Percentiles rank a stretch among this genome's conserved stretches.
phyloP scores from a whole-genome alignment of 768 basidiomycete genomes.

The Trametes cingulata region DNA sequence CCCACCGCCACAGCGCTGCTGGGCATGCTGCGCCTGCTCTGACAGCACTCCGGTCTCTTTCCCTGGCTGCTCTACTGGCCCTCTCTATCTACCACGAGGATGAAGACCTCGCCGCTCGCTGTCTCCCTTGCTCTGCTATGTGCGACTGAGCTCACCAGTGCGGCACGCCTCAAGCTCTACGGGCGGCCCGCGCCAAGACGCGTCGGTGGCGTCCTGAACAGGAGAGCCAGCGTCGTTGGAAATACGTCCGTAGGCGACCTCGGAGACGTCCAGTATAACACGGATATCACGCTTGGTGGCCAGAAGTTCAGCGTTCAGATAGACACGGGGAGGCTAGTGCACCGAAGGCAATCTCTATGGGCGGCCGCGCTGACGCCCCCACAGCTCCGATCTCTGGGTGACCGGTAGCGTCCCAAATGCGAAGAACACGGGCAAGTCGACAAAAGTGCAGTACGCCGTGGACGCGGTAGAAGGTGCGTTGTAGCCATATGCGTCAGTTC shows the following conservation, averaged over 20 bases:
- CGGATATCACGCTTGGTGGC: constrained; percentile 44
- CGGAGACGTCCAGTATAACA: constrained; percentile 37
- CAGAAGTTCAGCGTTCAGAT: constrained; percentile 36
- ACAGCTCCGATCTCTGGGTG: constrained; percentile 76
- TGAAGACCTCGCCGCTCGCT: constrained; percentile 16
- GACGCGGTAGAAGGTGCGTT: constrained; percentile 50
- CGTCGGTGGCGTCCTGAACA: constrained; percentile 14
- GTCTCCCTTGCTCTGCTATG: constrained; percentile 18
- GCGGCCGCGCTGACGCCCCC: background rate
- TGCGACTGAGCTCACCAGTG: constrained; percentile 21
- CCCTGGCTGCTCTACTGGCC: background rate
- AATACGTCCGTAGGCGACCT: constrained; percentile 30
- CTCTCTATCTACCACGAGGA: constrained; percentile 1
- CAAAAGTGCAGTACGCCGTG: constrained; percentile 53
- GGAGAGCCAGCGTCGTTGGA: constrained; percentile 33
- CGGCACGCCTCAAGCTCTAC: constrained; percentile 21
- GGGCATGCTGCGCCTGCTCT: background rate
- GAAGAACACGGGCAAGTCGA: constrained; percentile 38
- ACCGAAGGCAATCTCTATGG: background rate
- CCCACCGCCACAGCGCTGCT: constrained; percentile 12
- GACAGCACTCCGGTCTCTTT: background rate
- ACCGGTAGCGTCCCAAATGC: constrained; percentile 47
- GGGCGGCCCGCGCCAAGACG: constrained; percentile 8
- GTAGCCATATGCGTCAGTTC: background rate
- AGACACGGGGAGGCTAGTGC: constrained; percentile 47